Evolutionary conservation across 768 basidiomycete species (phyloP).

Genomic region (Podaxis sp.): DNA sequence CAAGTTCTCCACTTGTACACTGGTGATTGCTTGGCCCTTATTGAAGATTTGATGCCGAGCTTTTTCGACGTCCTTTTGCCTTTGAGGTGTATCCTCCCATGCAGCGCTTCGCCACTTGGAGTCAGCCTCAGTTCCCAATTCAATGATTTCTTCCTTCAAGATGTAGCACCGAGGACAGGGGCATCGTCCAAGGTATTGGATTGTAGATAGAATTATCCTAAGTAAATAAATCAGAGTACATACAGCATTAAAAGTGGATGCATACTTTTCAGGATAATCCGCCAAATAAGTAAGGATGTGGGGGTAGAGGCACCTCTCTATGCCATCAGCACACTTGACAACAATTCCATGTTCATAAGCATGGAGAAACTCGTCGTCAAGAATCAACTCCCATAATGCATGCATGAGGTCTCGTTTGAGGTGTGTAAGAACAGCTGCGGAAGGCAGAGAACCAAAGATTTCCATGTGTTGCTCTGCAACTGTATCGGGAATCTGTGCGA

Average conservation of each 20-base stretch:
- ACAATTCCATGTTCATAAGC: no score
- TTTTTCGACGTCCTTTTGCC: neutral
- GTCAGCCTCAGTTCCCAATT: neutral
- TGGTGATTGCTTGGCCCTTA: neutral
- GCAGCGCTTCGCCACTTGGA: neutral
- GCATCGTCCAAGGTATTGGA: no score
- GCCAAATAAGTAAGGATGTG: neutral
- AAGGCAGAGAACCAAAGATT: no score
- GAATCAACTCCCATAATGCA: no score
- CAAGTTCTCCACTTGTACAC: neutral
- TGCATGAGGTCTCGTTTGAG: no score
- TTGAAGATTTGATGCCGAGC: neutral
- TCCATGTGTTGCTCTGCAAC: no score
- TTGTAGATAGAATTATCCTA: no score
- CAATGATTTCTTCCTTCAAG: no score
- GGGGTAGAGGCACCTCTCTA: neutral
- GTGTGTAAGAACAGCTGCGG: no score
- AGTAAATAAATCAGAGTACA: neutral
- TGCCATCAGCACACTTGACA: neutral
- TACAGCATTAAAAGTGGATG: neutral
- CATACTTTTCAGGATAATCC: neutral
- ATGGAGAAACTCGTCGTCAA: no score
- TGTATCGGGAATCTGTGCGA: neutral
- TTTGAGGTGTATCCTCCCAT: neutral
- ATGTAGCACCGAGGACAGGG: no score